phyloP scores from a whole-genome alignment of 2,329 filamentous ascomycete genomes.

The Calycina herbarum region DNA sequence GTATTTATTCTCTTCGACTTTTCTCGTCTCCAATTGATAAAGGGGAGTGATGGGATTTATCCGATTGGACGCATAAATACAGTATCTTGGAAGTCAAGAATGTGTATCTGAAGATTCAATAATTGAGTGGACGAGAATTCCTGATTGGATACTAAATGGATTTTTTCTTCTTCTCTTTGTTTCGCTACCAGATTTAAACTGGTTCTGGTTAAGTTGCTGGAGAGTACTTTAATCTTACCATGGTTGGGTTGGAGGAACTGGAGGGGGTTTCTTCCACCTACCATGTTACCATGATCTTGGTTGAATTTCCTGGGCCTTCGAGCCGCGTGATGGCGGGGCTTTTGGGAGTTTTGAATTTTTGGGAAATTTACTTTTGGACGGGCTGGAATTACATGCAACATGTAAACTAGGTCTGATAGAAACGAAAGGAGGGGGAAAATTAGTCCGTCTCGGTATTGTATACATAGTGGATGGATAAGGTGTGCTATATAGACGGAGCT shows the following conservation, averaged over 20 bases:
- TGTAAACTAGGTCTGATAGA: neutral
- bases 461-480: neutral
- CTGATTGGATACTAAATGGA: neutral
- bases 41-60: too few relatives aligned
- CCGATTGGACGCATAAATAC: too few relatives aligned
- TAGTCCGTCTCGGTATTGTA: neutral
- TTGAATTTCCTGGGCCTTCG: neutral
- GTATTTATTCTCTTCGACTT: too few relatives aligned
- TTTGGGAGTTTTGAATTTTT: too few relatives aligned
- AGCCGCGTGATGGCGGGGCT: neutral
- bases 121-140: neutral
- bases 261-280: neutral
- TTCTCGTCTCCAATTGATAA: too few relatives aligned
- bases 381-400: too few relatives aligned
- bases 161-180: neutral
- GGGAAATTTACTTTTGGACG: too few relatives aligned
- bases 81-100: too few relatives aligned
- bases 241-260: neutral
- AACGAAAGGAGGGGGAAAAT: neutral
- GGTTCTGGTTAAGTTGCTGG: neutral
- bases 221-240: neutral
- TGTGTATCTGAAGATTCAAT: neutral
- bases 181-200: neutral
- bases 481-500: neutral
- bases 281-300: neutral